Evolutionary conservation across 139 green algal species (phyloP).

Genomic region (Limnomonas spitsbergensis): DNA sequence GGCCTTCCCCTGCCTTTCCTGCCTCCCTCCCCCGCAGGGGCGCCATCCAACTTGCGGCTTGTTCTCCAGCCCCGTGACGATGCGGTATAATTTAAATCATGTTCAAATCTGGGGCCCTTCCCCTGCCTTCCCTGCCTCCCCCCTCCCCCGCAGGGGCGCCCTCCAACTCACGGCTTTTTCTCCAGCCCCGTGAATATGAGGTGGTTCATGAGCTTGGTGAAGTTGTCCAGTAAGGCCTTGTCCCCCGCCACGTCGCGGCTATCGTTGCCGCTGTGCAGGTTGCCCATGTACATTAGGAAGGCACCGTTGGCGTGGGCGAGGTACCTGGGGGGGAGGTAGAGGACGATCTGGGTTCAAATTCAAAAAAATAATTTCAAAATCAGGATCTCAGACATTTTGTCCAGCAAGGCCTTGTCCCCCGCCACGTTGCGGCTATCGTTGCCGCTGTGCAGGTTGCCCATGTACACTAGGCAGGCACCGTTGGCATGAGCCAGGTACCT

Average conservation of each 20-base stretch:
- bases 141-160: no score
- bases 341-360: no score
- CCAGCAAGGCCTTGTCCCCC: conserved; percentile 40
- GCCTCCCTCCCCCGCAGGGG: no score
- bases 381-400: conserved; percentile 62
- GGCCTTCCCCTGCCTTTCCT: no score
- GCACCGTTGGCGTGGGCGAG: conserved; percentile 61
- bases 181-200: conserved; percentile 68
- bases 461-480: conserved; percentile 61
- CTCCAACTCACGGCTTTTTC: conserved; percentile 53
- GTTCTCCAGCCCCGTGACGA: conserved; percentile 66
- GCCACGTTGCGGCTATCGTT: background rate
- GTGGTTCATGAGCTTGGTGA: conserved; percentile 67
- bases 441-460: conserved; percentile 40
- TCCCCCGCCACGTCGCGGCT: conserved; percentile 11
- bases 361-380: no score
- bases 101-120: no score
- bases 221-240: conserved; percentile 57
- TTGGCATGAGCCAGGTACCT: conserved; percentile 59
- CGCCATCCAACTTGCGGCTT: conserved; percentile 52
- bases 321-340: conserved; percentile 39
- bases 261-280: conserved; percentile 30
- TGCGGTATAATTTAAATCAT: no score
- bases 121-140: no score
- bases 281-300: conserved; percentile 57